phyloP scores from a whole-genome alignment of 2,329 filamentous ascomycete species.

The Cadophora sp. region DNA sequence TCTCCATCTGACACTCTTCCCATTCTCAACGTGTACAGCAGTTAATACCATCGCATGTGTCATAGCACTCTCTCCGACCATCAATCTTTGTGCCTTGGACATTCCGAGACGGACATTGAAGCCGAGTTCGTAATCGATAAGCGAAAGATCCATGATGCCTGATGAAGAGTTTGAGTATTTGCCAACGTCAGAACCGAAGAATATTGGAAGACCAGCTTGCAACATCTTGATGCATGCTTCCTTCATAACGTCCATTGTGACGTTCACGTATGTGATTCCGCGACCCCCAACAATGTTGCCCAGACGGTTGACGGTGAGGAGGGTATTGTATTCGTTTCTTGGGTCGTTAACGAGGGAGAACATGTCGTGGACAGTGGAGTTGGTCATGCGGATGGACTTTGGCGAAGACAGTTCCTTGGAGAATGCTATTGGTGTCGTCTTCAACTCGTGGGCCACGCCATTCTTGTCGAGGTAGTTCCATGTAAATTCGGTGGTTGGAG shows the following conservation, averaged over 20 bases:
- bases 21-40: slow-evolving; percentile 75
- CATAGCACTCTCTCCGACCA: slow-evolving; percentile 80
- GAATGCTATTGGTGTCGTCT: slow-evolving; percentile 73
- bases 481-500: slow-evolving; percentile 70
- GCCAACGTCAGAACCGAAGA: slow-evolving; percentile 89
- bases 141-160: slow-evolving; percentile 81
- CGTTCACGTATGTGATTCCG: slow-evolving; percentile 82
- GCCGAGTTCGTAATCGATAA: slow-evolving; percentile 83
- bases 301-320: slow-evolving; percentile 78
- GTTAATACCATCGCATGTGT: slow-evolving; percentile 94
- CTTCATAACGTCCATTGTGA: slow-evolving; percentile 76
- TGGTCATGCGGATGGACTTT: slow-evolving; percentile 62
- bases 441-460: slow-evolving; percentile 67
- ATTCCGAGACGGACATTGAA: slow-evolving; percentile 78
- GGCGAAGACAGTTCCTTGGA: slow-evolving; percentile 69
- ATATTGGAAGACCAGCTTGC: slow-evolving; percentile 77
- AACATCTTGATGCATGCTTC: slow-evolving; percentile 78
- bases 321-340: slow-evolving; percentile 73
- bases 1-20: slow-evolving; percentile 76
- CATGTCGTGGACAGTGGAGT: slow-evolving; percentile 68
- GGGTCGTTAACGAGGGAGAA: slow-evolving; percentile 89
- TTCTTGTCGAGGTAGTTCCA: slow-evolving; percentile 82
- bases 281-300: slow-evolving; percentile 83
- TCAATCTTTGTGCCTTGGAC: slow-evolving; percentile 77
- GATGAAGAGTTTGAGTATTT: slow-evolving; percentile 73